Evolutionary conservation across 805 yeast species (phyloP), one percentile per base, ranked within the genome.

Genomic region (baker's yeast (Saccharomyces cerevisiae)): DNA sequence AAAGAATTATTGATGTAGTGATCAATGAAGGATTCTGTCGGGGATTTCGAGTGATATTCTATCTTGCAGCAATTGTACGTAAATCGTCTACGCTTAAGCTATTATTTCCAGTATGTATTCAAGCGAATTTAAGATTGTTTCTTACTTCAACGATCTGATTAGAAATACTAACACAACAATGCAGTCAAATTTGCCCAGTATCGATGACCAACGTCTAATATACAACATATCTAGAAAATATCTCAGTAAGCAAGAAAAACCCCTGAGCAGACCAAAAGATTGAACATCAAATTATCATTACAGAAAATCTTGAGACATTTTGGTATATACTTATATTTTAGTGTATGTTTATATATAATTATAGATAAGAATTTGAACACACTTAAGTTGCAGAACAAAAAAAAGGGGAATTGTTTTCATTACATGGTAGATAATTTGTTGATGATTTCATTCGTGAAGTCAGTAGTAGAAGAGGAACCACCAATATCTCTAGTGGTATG

Each of bases 361-460:
- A 36, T 36, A 17, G 9, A 17, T 32, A 32, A 32, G 17, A n/a
- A 32, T 14, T 32, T 36, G 22, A 36, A 36, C 43, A 36, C 24
- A 36, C 43, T 36, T 3, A 21, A 21, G 43, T 8, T 17, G 6
- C 22, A 36, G 17, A 17, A n/a, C n/a, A 36, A 17, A 36, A 21
- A 10, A 22, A 4, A 1, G 4, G 43, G 17, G 6, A 24, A 22
- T 4, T 36, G 24, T 24, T 36, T 47, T 22, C 43, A n/a, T 55
- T 52, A 55, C 36, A 56, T 48, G 46, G 61, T 49, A 32, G 65
- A 55, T 54, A 89, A 81, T 75, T 86, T 85, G 57, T 79, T 79
- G 64, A 92, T 80, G 69, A 92, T 82, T 57, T 97, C 98, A 63
- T 85, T 81, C 63, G 99, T 92, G 79, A 92, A 92, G 75, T 91